These are phyloP conservation scores for Aspergillus sp. DNA, from an alignment of 2,329 filamentous ascomycete genomes.

Conservation along the genomic window DNA sequence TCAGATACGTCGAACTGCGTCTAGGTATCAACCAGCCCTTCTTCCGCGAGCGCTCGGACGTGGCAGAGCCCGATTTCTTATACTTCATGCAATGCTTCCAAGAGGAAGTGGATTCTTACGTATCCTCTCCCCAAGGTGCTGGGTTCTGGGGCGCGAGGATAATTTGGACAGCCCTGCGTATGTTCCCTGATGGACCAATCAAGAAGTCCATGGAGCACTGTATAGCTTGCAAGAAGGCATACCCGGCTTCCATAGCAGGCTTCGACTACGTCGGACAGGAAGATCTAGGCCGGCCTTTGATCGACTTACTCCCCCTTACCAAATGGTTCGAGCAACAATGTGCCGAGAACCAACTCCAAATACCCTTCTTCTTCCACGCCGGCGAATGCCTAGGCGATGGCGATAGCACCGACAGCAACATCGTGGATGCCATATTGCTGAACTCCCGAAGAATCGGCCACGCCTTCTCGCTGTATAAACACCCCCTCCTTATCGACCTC, in stretches of 20 bases:
- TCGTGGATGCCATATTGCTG: constrained; percentile 12
- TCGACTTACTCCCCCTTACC: constrained; percentile 9
- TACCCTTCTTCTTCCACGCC: constrained; percentile 16
- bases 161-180: constrained; percentile 13
- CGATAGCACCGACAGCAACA: constrained; percentile 8
- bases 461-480: constrained; percentile 14
- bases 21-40: constrained; percentile 7
- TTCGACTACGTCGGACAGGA: constrained; percentile 16
- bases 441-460: constrained; percentile 13
- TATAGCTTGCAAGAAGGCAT: constrained; percentile 5
- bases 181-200: constrained; percentile 1
- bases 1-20: constrained; percentile 13
- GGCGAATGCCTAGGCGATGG: constrained; percentile 14
- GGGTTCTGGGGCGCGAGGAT: constrained; percentile 13
- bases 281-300: constrained; percentile 4
- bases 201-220: constrained; percentile 6
- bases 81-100: constrained; percentile 15
- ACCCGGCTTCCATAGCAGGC: constrained; percentile 7
- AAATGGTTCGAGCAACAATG: constrained; percentile 13
- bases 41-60: background rate
- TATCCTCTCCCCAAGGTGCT: constrained; percentile 3
- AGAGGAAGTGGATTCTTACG: constrained; percentile 9
- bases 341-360: background rate
- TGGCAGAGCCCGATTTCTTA: background rate
- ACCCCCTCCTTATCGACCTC: constrained; percentile 13